These are phyloP conservation scores for Forsythia viridissima DNA, from an alignment of 257 asterid species.

Conservation along the genomic window DNA sequence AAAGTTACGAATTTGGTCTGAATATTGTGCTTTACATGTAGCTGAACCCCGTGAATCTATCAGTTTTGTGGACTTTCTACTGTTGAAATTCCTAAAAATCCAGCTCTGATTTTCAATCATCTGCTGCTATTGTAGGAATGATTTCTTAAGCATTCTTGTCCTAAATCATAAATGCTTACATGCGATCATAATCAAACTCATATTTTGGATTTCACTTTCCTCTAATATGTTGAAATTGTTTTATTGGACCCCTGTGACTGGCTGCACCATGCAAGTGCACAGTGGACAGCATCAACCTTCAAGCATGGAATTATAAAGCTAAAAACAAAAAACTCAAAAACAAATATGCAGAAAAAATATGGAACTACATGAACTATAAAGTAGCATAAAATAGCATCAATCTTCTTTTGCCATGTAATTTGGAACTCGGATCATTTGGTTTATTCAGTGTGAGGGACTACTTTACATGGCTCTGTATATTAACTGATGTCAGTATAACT, in stretches of 20 bases:
- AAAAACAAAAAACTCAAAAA: neutral
- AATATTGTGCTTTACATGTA: neutral
- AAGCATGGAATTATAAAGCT: neutral
- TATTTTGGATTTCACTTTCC: neutral
- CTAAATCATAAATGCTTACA: no score
- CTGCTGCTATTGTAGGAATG: neutral
- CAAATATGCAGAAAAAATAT: neutral
- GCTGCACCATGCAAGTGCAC: neutral
- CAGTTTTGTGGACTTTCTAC: neutral
- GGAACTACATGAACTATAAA: neutral
- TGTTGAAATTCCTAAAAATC: neutral
- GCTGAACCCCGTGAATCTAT: neutral
- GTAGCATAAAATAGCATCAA: neutral
- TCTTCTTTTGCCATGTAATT: neutral
- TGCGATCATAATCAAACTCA: neutral
- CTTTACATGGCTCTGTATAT: neutral
- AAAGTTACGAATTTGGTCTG: neutral
- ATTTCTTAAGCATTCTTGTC: no score
- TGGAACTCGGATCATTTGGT: neutral
- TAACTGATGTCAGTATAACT: neutral
- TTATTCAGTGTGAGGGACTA: neutral
- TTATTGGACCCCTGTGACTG: neutral
- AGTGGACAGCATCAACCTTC: neutral
- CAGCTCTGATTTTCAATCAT: neutral
- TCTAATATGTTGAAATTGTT: neutral